A percentile compares a stretch with the other conserved stretches of the same genome.
phyloP scores from a whole-genome alignment of 352 stramenopile species.

The Pythium apleroticum region DNA sequence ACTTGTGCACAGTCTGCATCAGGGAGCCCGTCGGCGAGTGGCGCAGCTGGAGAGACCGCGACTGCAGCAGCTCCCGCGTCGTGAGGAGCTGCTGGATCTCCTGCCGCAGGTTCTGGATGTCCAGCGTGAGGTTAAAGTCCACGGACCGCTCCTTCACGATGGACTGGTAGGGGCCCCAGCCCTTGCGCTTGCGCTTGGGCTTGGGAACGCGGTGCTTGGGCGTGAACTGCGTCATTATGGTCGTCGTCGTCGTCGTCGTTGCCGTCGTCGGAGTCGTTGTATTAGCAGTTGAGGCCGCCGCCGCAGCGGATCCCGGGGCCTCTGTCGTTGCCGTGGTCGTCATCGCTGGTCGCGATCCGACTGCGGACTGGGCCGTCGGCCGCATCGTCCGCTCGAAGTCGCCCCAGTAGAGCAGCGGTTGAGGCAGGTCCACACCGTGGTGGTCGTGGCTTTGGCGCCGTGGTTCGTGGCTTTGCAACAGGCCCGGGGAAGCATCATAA shows the following conservation, averaged over 20 bases:
- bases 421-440: too few species aligned
- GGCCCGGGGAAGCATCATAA: too few species aligned
- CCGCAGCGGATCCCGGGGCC: too few species aligned
- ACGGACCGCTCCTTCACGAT: conserved; percentile 37
- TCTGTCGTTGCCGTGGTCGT: not conserved
- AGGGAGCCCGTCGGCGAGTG: conserved; percentile 20
- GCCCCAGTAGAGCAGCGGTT: too few species aligned
- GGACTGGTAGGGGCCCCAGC: conserved; percentile 37
- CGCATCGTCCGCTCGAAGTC: not conserved
- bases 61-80: conserved; percentile 24
- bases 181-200: conserved; percentile 24
- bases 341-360: not conserved
- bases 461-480: too few species aligned
- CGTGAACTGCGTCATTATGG: not conserved
- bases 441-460: too few species aligned
- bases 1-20: conserved; percentile 22
- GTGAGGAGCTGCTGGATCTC: conserved; percentile 34
- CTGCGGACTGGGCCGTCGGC: not conserved
- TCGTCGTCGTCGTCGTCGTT: conserved; percentile 2
- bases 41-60: conserved; percentile 10
- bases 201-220: conserved; percentile 6
- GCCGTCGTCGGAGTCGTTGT: not conserved
- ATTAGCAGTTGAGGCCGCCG: not conserved
- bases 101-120: conserved; percentile 41
- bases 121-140: conserved; percentile 49